A percentile compares a stretch with the other conserved stretches of the same genome.
phyloP scores from a whole-genome alignment of 306 rosid species.

The Crotalaria pallida region DNA sequence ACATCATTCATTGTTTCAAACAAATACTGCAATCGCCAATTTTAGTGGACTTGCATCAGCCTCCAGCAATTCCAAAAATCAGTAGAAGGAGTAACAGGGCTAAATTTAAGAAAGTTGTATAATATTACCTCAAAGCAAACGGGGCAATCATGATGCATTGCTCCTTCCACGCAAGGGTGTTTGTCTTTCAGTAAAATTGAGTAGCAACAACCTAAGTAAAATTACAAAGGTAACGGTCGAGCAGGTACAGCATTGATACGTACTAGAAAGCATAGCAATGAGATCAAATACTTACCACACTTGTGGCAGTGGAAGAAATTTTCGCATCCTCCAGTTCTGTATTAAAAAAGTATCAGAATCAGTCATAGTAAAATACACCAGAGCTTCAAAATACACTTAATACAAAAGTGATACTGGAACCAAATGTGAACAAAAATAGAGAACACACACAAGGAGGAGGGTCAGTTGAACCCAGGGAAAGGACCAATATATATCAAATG shows the following conservation, averaged over 20 bases:
- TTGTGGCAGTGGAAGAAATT: conserved; percentile 82
- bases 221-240: background rate
- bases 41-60: background rate
- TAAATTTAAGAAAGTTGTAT: background rate
- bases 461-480: background rate
- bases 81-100: background rate
- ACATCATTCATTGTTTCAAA: conserved; percentile 66
- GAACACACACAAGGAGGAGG: background rate
- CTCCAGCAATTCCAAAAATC: background rate
- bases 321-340: conserved; percentile 72
- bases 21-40: conserved; percentile 55
- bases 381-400: background rate
- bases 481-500: background rate
- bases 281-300: conserved; percentile 53
- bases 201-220: conserved; percentile 69
- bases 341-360: conserved; percentile 5
- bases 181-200: conserved; percentile 51
- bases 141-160: conserved; percentile 94
- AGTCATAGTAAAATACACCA: background rate
- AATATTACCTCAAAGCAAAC: conserved; percentile 82
- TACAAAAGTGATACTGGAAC: background rate
- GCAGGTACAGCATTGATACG: background rate
- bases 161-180: conserved; percentile 91
- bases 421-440: background rate
- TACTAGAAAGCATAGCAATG: background rate